phyloP scores from a whole-genome alignment of 2,329 filamentous ascomycete genomes.

The Myriosclerotinia duriaeana region DNA sequence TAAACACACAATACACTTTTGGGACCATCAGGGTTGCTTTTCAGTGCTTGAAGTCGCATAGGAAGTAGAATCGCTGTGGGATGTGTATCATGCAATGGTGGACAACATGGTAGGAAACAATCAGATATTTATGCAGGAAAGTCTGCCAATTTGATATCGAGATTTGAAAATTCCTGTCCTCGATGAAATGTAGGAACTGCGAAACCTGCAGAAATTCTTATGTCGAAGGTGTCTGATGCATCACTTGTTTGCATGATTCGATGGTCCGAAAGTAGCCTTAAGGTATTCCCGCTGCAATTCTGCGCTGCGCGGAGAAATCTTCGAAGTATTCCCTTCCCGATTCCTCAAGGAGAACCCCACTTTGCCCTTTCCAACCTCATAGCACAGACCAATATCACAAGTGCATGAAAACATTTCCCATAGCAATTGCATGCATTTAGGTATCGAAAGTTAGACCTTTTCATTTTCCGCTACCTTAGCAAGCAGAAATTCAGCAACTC shows the following conservation, averaged over 20 bases:
- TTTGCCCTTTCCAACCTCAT: constrained; percentile 18
- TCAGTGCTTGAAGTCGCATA: not conserved
- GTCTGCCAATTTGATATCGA: constrained; percentile 13
- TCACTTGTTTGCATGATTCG: constrained; percentile 16
- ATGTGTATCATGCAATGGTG: not conserved
- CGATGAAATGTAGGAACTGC: constrained; percentile 11
- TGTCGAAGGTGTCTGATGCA: constrained; percentile 13
- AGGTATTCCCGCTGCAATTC: constrained; percentile 3
- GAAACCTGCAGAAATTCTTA: constrained; percentile 8
- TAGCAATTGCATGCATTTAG: constrained; percentile 21
- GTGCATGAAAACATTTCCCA: constrained; percentile 18
- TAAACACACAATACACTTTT: not conserved
- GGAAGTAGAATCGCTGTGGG: not conserved
- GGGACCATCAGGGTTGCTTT: not conserved
- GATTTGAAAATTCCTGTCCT: constrained; percentile 16
- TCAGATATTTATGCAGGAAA: not conserved
- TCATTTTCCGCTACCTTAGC: constrained; percentile 39
- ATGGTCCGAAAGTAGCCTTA: constrained; percentile 4
- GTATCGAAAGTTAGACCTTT: constrained; percentile 35
- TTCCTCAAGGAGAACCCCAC: not conserved
- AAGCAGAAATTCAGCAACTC: constrained; percentile 40
- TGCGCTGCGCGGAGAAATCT: not conserved
- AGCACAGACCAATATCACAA: constrained; percentile 22
- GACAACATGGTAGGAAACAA: not conserved
- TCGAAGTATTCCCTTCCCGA: not conserved